Percentiles rank a stretch among this genome's conserved stretches.
Conservation (phyloP, 495 filamentous ascomycete genomes). For the Trichoderma asperelloides region DNA sequence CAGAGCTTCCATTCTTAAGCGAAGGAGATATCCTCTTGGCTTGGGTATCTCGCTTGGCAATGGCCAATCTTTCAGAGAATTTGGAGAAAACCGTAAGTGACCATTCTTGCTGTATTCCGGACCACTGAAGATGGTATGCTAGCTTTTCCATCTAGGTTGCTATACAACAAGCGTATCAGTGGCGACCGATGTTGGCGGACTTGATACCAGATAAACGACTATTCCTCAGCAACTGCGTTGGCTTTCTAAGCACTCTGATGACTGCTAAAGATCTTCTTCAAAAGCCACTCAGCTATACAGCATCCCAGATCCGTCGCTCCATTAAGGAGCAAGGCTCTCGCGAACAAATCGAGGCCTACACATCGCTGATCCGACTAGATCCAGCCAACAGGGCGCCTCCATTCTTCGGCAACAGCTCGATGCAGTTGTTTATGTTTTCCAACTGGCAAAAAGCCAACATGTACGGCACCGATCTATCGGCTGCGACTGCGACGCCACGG, state of each 20-base stretch:
- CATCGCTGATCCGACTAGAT: constrained; percentile 18
- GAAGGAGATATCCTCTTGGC: constrained; percentile 23
- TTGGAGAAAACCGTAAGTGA: constrained; percentile 9
- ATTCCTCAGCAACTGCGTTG: constrained; percentile 28
- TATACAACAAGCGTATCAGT: constrained; percentile 21
- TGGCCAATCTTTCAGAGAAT: constrained; percentile 14
- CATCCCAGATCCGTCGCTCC: constrained; percentile 26
- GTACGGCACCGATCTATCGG: constrained; percentile 34
- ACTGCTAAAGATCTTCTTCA: constrained; percentile 23
- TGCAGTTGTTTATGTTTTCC: constrained; percentile 31
- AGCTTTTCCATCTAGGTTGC: constrained; percentile 8
- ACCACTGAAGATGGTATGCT: background rate
- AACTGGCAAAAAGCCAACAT: constrained; percentile 37
- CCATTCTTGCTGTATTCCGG: background rate
- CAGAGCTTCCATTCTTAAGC: constrained; percentile 19
- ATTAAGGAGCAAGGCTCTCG: constrained; percentile 37
- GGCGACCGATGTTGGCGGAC: constrained; percentile 12
- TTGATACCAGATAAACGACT: constrained; percentile 20
- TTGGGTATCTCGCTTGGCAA: constrained; percentile 20
- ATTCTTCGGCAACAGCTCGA: constrained; percentile 32
- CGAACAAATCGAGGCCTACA: constrained; percentile 34
- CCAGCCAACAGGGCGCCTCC: constrained; percentile 18
- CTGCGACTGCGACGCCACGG: constrained; percentile 20
- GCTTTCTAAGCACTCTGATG: constrained; percentile 24
- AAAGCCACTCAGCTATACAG: constrained; percentile 34